Conservation (phyloP, 345 rosid genomes). For the Salix brachista region DNA sequence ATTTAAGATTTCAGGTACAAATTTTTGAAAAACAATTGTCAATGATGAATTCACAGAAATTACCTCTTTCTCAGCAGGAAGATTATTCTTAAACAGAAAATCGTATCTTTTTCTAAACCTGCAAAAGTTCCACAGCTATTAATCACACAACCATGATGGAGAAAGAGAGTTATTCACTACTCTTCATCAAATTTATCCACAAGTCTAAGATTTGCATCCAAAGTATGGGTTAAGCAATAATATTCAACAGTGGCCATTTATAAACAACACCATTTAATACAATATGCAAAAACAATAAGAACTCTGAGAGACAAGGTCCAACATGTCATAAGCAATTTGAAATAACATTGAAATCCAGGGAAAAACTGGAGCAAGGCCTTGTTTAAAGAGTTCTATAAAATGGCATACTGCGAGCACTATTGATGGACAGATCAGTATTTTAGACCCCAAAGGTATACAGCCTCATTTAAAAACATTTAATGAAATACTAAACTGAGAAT, state of each 20-base stretch:
- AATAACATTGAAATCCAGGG: neutral
- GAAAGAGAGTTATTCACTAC: neutral
- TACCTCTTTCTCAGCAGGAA: conserved; percentile 68
- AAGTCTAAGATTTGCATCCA: neutral
- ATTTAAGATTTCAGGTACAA: neutral
- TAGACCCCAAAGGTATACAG: neutral
- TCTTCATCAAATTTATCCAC: neutral
- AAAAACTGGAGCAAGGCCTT: neutral
- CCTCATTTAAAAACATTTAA: neutral
- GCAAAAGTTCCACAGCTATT: conserved; percentile 5
- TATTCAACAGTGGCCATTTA: neutral
- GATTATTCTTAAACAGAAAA: conserved; percentile 60
- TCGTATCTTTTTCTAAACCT: conserved; percentile 75
- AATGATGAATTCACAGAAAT: neutral
- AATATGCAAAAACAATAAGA: neutral
- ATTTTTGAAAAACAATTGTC: neutral
- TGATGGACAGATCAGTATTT: no score
- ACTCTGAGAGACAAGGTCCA: neutral
- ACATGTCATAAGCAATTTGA: neutral
- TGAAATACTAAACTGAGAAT: neutral
- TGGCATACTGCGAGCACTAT: no score
- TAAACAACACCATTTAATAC: neutral
- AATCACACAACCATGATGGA: neutral
- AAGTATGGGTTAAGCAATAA: neutral
- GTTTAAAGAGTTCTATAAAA: no score